These are phyloP conservation scores for Colletotrichum liriopes DNA, from an alignment of 2,329 filamentous ascomycete species.

Conservation along the genomic window DNA sequence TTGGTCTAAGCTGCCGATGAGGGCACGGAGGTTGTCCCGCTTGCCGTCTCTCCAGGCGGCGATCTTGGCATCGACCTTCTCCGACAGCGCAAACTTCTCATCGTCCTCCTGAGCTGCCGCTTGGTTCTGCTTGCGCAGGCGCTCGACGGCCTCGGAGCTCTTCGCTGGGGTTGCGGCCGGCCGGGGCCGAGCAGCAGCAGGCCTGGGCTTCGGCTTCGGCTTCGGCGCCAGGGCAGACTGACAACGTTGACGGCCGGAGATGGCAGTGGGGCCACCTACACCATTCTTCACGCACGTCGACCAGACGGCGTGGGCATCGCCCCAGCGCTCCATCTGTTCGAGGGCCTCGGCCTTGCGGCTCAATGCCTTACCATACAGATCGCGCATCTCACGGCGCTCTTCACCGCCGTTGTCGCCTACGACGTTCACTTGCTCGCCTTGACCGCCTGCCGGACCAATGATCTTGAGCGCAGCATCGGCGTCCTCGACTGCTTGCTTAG, in stretches of 20 bases:
- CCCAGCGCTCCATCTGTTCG: conserved; percentile 96
- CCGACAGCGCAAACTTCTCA: conserved; percentile 91
- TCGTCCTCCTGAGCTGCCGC: conserved; percentile 90
- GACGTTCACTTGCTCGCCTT: conserved; percentile 84
- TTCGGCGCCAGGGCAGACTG: conserved; percentile 88
- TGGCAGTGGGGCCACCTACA: conserved; percentile 87
- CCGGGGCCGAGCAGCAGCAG: conserved; percentile 54
- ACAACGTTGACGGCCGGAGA: conserved; percentile 89
- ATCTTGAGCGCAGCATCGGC: conserved; percentile 85
- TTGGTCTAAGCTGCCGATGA: conserved; percentile 87
- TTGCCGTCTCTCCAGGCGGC: conserved; percentile 91
- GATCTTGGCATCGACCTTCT: conserved; percentile 87
- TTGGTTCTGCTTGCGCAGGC: conserved; percentile 86
- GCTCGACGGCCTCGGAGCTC: conserved; percentile 83
- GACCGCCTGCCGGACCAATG: conserved; percentile 85
- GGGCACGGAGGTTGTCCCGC: conserved; percentile 89
- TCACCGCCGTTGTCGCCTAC: conserved; percentile 69
- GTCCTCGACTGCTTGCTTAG: conserved; percentile 88
- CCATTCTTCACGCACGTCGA: conserved; percentile 86
- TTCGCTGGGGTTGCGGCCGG: conserved; percentile 63
- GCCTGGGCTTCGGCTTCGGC: conserved; percentile 62
- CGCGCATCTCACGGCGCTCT: conserved; percentile 86
- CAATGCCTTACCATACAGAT: conserved; percentile 93
- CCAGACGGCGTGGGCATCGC: conserved; percentile 87
- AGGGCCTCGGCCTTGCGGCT: conserved; percentile 96